phyloP scores from a whole-genome alignment of 2,329 filamentous ascomycete species.

The Verticillium longisporum region DNA sequence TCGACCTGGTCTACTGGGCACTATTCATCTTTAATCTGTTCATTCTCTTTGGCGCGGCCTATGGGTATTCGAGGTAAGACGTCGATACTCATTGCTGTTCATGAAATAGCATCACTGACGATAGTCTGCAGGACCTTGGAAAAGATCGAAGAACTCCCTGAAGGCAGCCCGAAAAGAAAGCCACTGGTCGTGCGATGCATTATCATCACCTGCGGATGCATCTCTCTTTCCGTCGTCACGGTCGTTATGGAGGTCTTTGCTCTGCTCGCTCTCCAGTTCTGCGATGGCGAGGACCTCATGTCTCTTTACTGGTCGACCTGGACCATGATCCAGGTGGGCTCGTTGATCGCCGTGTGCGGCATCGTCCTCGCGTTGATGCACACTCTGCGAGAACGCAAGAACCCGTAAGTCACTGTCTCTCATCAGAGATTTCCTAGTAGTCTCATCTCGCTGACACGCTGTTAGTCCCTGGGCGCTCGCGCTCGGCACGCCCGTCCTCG shows the following conservation, averaged over 20 bases:
- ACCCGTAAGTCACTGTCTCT: conserved; percentile 35
- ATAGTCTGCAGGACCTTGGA: conserved; percentile 24
- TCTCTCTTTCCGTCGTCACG: conserved; percentile 33
- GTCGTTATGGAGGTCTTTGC: conserved; percentile 49
- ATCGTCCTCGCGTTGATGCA: conserved; percentile 48
- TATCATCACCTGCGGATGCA: conserved; percentile 33
- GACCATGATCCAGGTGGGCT: conserved; percentile 53
- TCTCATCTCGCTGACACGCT: conserved; percentile 3
- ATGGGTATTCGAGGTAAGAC: conserved; percentile 30
- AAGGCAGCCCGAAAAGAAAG: conserved; percentile 26
- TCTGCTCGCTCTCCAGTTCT: conserved; percentile 49
- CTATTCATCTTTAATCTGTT: conserved; percentile 36
- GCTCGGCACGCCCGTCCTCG: conserved; percentile 52
- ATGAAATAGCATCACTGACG: neutral
- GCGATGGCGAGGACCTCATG: conserved; percentile 54
- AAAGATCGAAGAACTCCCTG: conserved; percentile 21
- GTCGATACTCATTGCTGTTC: neutral
- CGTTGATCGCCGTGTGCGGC: conserved; percentile 50
- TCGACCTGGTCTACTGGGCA: conserved; percentile 39
- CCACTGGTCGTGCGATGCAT: conserved; percentile 32
- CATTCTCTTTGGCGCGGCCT: conserved; percentile 36
- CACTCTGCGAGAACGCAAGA: conserved; percentile 37
- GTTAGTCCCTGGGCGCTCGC: conserved; percentile 49
- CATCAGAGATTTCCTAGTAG: neutral
- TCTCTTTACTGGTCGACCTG: conserved; percentile 55